Evolutionary conservation across 805 yeast genomes (phyloP), one percentile per base, ranked within the genome.

Genomic region (Yarrowia alimentaria): DNA sequence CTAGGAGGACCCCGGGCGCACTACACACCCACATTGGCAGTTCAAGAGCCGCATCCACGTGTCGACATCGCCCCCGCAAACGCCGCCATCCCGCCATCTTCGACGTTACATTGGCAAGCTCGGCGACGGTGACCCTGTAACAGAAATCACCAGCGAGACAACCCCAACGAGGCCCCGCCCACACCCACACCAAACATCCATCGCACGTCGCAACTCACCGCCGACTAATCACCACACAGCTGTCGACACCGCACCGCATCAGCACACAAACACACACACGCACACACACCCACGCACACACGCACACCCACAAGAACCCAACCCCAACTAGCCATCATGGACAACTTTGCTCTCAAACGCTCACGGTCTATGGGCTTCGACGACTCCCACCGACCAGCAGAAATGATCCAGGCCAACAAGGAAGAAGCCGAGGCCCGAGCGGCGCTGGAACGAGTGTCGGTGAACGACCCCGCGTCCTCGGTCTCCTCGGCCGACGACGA

Each of bases 281-380:
- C 30, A 13, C 17, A 29, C 21, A 13, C 30, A 24, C 21, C 25
- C 6, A 6, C 7, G 10, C 7, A 22, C 25, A 7, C 10, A 7
- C 10, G 25, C 10, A 22, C 25, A 8, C 10, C 25, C 7, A 22
- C 25, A 22, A 22, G 10, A 7, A 22, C 25, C 10, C 7, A 22
- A 8, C 25, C 10, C 25, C 25, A 22, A 7, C 10, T 22, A 22
- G 10, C 45, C 14, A 17, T 19, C 33, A 28, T 40, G 33, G 47
- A 28, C 32, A 40, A 40, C 47, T 40, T 40, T 40, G 47, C 47
- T 26, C 25, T 40, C 33, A 40, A 40, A 40, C 47, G 47, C 12
- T 40, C 47, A 13, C 47, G 47, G 47, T 40, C 47, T 29, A 40
- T 40, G 47, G 47, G 47, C 26, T 40, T 40, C 47, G 47, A 40